Evolutionary conservation across 2,329 filamentous ascomycete genomes (phyloP).

Genomic region (Fusarium beomiforme): DNA sequence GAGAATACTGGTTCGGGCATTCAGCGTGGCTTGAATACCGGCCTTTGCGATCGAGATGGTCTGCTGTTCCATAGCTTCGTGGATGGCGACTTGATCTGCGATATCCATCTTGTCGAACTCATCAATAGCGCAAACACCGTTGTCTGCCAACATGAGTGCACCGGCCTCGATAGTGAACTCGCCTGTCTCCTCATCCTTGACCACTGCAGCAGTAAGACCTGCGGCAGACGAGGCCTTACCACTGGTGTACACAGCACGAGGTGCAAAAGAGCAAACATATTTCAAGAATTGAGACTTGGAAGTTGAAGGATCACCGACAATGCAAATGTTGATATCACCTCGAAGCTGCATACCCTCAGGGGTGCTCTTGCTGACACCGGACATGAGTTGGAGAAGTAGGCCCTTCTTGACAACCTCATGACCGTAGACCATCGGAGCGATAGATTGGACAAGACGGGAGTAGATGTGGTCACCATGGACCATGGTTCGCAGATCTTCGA

Average conservation of each 20-base stretch:
- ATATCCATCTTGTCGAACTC: slow-evolving; percentile 99
- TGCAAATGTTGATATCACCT: slow-evolving; percentile 98
- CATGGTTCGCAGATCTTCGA: slow-evolving; percentile 90
- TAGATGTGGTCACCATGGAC: slow-evolving; percentile 98
- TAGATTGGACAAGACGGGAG: slow-evolving; percentile 87
- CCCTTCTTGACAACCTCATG: slow-evolving; percentile 99
- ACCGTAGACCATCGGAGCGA: slow-evolving; percentile 96
- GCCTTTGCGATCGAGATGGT: slow-evolving; percentile 99
- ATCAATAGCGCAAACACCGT: slow-evolving; percentile 97
- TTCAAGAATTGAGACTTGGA: slow-evolving; percentile 99
- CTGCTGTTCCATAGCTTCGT: slow-evolving; percentile 99
- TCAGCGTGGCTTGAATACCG: slow-evolving; percentile 96
- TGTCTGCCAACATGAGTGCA: slow-evolving; percentile 96
- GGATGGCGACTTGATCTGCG: slow-evolving; percentile 94
- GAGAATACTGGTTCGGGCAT: slow-evolving; percentile 93
- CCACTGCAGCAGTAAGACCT: slow-evolving; percentile 94
- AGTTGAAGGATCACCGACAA: slow-evolving; percentile 96
- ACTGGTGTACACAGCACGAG: slow-evolving; percentile 95
- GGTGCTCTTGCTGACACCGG: slow-evolving; percentile 92
- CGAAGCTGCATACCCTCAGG: slow-evolving; percentile 94
- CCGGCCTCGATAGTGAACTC: slow-evolving; percentile 99
- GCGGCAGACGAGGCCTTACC: slow-evolving; percentile 97
- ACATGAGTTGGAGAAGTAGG: slow-evolving; percentile 90
- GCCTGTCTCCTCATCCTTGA: slow-evolving; percentile 98
- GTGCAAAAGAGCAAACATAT: slow-evolving; percentile 97